Evolutionary conservation across 805 yeast genomes (phyloP).

Genomic region (Blastobotrys terrestris): DNA sequence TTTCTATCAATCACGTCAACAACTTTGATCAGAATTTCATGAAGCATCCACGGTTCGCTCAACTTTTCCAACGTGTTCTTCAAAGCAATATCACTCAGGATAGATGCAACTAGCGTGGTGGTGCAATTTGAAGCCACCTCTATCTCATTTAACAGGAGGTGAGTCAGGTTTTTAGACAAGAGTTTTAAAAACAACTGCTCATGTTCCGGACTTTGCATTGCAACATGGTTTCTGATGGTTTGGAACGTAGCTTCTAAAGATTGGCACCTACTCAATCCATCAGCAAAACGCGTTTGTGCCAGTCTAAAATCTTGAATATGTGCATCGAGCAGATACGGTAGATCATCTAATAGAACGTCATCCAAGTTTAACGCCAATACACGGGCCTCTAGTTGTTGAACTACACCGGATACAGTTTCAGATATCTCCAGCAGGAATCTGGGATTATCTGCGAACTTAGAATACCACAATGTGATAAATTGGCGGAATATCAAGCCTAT

Average conservation of each 20-base stretch:
- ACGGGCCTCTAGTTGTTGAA: constrained; percentile 34
- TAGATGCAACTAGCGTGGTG: constrained; percentile 33
- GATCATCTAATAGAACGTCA: constrained; percentile 38
- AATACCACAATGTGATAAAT: constrained; percentile 45
- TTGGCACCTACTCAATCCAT: constrained; percentile 30
- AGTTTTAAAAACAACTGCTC: constrained; percentile 33
- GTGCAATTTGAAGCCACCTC: constrained; percentile 37
- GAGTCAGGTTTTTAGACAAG: constrained; percentile 33
- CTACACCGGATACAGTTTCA: constrained; percentile 35
- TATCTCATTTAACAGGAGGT: constrained; percentile 37
- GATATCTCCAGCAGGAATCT: constrained; percentile 39
- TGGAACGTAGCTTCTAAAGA: constrained; percentile 33
- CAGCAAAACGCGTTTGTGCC: constrained; percentile 26
- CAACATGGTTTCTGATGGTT: constrained; percentile 32
- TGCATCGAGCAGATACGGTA: constrained; percentile 37
- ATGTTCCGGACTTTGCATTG: constrained; percentile 24
- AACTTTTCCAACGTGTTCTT: constrained; percentile 39
- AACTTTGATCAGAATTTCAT: constrained; percentile 37
- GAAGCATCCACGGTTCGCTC: constrained; percentile 46
- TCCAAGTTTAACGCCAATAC: constrained; percentile 30
- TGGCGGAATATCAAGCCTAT: constrained; percentile 41
- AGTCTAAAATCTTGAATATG: constrained; percentile 32
- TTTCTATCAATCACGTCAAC: constrained; percentile 6
- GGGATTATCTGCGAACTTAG: constrained; percentile 35
- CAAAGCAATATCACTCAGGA: constrained; percentile 40